Percentiles rank a stretch among this genome's conserved stretches.
phyloP scores from a whole-genome alignment of 2,329 filamentous ascomycete genomes.

The Rhexocercosporidium sp. region DNA sequence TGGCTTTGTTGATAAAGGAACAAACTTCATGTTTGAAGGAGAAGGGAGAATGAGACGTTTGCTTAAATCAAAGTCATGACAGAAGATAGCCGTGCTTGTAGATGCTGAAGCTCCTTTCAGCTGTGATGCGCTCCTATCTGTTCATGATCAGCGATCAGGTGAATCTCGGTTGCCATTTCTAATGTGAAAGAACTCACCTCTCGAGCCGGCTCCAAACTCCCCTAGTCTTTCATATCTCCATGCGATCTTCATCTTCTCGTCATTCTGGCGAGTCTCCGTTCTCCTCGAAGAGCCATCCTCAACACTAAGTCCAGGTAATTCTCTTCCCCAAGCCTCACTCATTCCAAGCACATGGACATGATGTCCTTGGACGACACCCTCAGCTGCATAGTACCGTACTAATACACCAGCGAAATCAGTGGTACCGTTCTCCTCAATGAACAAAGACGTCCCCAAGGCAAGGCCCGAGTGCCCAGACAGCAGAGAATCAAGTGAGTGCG shows the following conservation, averaged over 20 bases:
- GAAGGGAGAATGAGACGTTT: slow-evolving; percentile 65
- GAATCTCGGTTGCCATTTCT: background rate
- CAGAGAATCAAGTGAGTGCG: slow-evolving; percentile 80
- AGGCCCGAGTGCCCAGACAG: slow-evolving; percentile 87
- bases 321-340: slow-evolving; percentile 79
- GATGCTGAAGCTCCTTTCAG: slow-evolving; percentile 18
- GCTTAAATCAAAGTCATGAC: slow-evolving; percentile 74
- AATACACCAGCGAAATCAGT: slow-evolving; percentile 91
- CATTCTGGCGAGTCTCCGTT: slow-evolving; percentile 46
- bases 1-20: slow-evolving; percentile 47
- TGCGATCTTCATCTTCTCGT: slow-evolving; percentile 96
- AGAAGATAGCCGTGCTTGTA: slow-evolving; percentile 54
- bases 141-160: background rate
- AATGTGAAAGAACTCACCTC: slow-evolving; percentile 45
- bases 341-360: slow-evolving; percentile 84
- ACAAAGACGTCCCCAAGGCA: slow-evolving; percentile 77
- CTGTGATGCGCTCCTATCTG: slow-evolving; percentile 35
- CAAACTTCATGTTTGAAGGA: slow-evolving; percentile 56
- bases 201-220: slow-evolving; percentile 63
- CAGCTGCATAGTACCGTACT: slow-evolving; percentile 87
- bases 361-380: slow-evolving; percentile 91
- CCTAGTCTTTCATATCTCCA: slow-evolving; percentile 93
- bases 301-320: slow-evolving; percentile 75
- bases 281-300: slow-evolving; percentile 49
- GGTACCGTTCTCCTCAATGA: slow-evolving; percentile 88